A percentile compares a stretch with the other conserved stretches of the same genome.
Conservation (phyloP, 78 protist genomes). For the Planoprotostelium fungivorum region DNA sequence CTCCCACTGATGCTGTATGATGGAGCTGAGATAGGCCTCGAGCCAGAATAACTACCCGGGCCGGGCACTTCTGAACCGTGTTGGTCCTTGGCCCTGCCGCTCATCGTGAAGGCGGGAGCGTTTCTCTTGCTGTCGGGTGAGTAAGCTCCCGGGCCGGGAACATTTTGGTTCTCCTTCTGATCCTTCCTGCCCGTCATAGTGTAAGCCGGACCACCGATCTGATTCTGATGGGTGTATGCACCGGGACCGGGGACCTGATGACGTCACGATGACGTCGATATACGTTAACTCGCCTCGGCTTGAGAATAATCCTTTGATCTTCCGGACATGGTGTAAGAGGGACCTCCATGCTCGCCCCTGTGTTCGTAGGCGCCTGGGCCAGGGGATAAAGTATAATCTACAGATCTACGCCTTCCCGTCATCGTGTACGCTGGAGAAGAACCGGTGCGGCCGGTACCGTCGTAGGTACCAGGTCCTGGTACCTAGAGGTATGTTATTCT, state of each 20-base stretch:
- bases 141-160: neutral
- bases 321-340: neutral
- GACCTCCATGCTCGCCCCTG: neutral
- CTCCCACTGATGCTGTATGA: neutral
- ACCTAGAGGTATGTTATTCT: neutral
- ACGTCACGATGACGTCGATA: neutral
- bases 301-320: neutral
- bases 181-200: neutral
- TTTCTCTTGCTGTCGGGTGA: neutral
- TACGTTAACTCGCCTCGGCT: neutral
- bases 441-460: neutral
- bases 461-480: neutral
- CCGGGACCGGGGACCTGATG: neutral
- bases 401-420: neutral
- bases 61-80: neutral
- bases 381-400: neutral
- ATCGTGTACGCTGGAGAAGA: neutral
- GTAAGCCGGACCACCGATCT: neutral
- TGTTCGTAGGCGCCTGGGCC: neutral
- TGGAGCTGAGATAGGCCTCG: neutral
- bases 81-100: neutral
- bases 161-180: neutral
- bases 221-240: neutral
- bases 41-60: neutral
- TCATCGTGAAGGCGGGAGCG: neutral